These are phyloP conservation scores for Hansenula lynferdii DNA, from an alignment of 1,139 yeast genomes.

Conservation along the genomic window DNA sequence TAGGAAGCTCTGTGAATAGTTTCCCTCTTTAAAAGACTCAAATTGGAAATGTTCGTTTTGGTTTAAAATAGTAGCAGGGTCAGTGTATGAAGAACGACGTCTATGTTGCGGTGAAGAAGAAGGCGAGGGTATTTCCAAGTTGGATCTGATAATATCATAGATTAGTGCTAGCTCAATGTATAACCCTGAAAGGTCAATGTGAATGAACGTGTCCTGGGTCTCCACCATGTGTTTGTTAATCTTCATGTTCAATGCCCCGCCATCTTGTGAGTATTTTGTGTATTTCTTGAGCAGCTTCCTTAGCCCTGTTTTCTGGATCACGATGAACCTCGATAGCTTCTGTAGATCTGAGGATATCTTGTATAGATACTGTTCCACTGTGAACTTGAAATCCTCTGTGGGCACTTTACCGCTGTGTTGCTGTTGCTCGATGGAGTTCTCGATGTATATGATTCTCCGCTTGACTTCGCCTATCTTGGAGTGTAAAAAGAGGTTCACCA, in stretches of 20 bases:
- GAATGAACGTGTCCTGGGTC: constrained; percentile 52
- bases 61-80: constrained; percentile 12
- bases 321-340: constrained; percentile 65
- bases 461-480: constrained; percentile 63
- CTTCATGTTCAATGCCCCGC: constrained; percentile 35
- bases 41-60: constrained; percentile 30
- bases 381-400: constrained; percentile 18
- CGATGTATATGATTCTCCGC: constrained; percentile 35
- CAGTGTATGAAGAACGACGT: constrained; percentile 11
- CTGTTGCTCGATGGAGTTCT: constrained; percentile 29
- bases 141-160: constrained; percentile 36
- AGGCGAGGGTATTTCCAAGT: background rate
- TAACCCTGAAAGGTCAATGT: constrained; percentile 58
- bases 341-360: constrained; percentile 58
- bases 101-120: constrained; percentile 11
- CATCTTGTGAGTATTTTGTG: constrained; percentile 50
- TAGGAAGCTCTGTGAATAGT: constrained; percentile 30
- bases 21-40: constrained; percentile 27
- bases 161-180: constrained; percentile 60
- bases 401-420: constrained; percentile 12
- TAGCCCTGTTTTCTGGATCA: constrained; percentile 78
- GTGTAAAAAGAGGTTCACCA: constrained; percentile 53
- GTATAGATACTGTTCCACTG: constrained; percentile 28
- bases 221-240: constrained; percentile 31
- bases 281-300: constrained; percentile 80